These are phyloP conservation scores for Oidiodendron maius DNA, from an alignment of 495 filamentous ascomycete species.

Conservation along the genomic window DNA sequence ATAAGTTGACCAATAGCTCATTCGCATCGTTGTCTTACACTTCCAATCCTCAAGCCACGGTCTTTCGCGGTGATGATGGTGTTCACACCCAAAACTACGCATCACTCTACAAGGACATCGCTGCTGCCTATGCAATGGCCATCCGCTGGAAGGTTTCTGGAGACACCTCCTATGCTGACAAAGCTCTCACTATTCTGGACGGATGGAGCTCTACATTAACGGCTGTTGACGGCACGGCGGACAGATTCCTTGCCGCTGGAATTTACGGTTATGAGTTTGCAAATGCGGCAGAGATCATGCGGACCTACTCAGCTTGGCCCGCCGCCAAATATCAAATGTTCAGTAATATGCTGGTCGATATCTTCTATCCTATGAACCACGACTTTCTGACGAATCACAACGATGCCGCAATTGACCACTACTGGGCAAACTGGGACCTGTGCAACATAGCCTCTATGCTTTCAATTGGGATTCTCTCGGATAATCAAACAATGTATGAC, in stretches of 20 bases:
- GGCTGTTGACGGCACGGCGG: conserved; percentile 27
- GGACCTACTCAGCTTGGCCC: conserved; percentile 21
- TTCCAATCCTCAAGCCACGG: conserved; percentile 18
- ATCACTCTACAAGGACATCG: conserved; percentile 31
- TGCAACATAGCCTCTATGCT: conserved; percentile 35
- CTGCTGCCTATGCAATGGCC: conserved; percentile 33
- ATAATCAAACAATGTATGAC: conserved; percentile 35
- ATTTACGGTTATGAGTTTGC: conserved; percentile 42
- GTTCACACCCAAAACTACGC: conserved; percentile 32
- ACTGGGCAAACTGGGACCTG: conserved; percentile 41
- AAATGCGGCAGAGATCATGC: conserved; percentile 39
- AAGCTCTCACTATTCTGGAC: conserved; percentile 30
- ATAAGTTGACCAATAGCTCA: conserved; percentile 20
- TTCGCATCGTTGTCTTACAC: conserved; percentile 25
- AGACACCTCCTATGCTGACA: conserved; percentile 28
- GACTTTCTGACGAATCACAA: conserved; percentile 28
- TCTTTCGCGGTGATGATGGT: conserved; percentile 29
- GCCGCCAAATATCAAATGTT: conserved; percentile 13
- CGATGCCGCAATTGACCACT: conserved; percentile 13
- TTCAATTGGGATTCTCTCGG: conserved; percentile 34
- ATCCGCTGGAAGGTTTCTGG: conserved; percentile 35
- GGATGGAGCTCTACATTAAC: conserved; percentile 34
- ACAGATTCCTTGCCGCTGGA: conserved; percentile 36
- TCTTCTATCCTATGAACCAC: conserved; percentile 33
- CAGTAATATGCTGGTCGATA: conserved; percentile 24